phyloP scores from a whole-genome alignment of 2,329 filamentous ascomycete genomes.

The Orbilia oligospora region DNA sequence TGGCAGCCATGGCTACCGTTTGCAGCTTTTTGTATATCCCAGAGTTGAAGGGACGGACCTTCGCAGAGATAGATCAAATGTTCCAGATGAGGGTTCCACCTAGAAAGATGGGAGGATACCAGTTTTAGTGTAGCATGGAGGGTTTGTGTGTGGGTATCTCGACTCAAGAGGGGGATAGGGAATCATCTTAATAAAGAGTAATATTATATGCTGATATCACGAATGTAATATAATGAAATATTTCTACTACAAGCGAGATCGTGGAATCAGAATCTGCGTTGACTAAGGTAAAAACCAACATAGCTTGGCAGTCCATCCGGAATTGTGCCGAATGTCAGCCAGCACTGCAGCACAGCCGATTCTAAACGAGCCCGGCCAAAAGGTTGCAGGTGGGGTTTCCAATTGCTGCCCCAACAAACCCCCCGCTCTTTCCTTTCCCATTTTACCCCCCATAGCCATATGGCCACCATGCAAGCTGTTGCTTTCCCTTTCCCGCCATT shows the following conservation, averaged over 20 bases:
- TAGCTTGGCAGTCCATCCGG: slow-evolving; percentile 8
- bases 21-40: slow-evolving; percentile 69
- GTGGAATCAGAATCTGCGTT: neutral
- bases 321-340: slow-evolving; percentile 14
- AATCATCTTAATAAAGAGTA: slow-evolving; percentile 9
- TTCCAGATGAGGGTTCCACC: slow-evolving; percentile 54
- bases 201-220: neutral
- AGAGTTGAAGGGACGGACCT: slow-evolving; percentile 67
- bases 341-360: slow-evolving; percentile 5
- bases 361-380: slow-evolving; percentile 22
- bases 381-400: neutral
- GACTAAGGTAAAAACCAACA: slow-evolving; percentile 13
- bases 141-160: no score
- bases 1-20: slow-evolving; percentile 66
- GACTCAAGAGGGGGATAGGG: no score
- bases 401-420: neutral
- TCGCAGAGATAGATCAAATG: slow-evolving; percentile 53
- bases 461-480: slow-evolving; percentile 17
- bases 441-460: slow-evolving; percentile 8
- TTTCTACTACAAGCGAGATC: no score
- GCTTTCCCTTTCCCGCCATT: slow-evolving; percentile 4
- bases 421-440: slow-evolving; percentile 13
- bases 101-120: slow-evolving; percentile 46
- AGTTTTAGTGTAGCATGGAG: neutral
- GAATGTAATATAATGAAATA: no score